phyloP scores from a whole-genome alignment of 2,329 filamentous ascomycete species.

The Alternaria solani region DNA sequence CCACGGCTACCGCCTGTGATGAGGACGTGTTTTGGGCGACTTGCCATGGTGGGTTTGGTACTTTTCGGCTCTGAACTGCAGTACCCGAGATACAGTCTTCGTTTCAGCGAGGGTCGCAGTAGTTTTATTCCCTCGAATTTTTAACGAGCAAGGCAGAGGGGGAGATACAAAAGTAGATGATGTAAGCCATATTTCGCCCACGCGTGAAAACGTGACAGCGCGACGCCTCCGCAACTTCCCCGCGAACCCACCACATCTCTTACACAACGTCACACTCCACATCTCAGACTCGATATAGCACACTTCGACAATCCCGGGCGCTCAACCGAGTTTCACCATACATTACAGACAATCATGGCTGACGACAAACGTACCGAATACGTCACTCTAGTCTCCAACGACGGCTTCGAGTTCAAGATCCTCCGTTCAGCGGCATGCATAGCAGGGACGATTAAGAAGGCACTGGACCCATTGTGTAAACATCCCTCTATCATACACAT shows the following conservation, averaged over 20 bases:
- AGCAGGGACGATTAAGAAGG: conserved; percentile 76
- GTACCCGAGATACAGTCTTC: background rate
- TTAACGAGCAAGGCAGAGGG: background rate
- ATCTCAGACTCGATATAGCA: background rate
- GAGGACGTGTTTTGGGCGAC: conserved; percentile 37
- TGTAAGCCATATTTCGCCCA: conserved; percentile 2
- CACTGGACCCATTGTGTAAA: conserved; percentile 74
- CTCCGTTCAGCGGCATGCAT: conserved; percentile 74
- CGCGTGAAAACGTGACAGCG: conserved; percentile 41
- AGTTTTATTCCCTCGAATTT: too few relatives aligned
- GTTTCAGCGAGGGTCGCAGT: background rate
- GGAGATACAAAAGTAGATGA: background rate
- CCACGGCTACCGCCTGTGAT: conserved; percentile 51
- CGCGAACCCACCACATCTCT: conserved; percentile 8
- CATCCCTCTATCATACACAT: background rate
- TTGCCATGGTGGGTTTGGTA: background rate
- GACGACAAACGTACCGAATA: conserved; percentile 64
- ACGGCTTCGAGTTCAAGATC: conserved; percentile 80
- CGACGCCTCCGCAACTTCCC: conserved; percentile 22
- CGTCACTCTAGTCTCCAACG: conserved; percentile 77
- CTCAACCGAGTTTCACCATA: background rate
- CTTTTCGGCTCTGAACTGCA: background rate
- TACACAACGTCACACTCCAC: background rate
- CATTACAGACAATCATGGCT: conserved; percentile 27
- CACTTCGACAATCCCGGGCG: background rate